These are phyloP conservation scores for Delonix regia DNA, from an alignment of 306 rosid genomes.

Conservation along the genomic window DNA sequence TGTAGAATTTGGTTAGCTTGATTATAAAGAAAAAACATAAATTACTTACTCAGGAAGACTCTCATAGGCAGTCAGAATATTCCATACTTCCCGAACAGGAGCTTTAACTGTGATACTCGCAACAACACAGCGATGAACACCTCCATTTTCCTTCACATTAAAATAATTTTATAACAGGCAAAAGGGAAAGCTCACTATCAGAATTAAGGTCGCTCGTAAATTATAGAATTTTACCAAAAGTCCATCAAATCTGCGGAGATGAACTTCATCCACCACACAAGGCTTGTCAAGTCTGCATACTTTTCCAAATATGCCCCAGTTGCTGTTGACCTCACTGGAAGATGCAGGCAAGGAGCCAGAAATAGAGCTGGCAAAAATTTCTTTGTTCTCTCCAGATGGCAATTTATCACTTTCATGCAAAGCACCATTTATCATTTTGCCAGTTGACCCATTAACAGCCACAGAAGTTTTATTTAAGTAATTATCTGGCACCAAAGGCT, in stretches of 20 bases:
- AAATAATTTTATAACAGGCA: constrained; percentile 37
- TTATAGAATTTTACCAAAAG: constrained; percentile 72
- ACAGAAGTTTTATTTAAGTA: constrained; percentile 10
- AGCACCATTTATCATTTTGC: constrained; percentile 42
- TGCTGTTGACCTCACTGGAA: constrained; percentile 54
- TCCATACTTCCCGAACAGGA: constrained; percentile 91
- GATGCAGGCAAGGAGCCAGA: constrained; percentile 50
- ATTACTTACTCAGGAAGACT: constrained; percentile 91
- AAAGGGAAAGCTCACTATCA: constrained; percentile 22
- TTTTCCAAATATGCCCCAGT: constrained; percentile 81
- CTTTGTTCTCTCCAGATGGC: constrained; percentile 50
- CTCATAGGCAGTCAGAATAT: constrained; percentile 81
- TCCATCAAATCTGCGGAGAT: constrained; percentile 96
- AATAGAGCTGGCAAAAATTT: constrained; percentile 49
- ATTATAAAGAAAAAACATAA: constrained; percentile 15
- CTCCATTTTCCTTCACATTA: constrained; percentile 93
- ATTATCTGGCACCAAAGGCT: constrained; percentile 31
- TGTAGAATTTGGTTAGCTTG: background rate
- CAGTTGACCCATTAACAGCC: constrained; percentile 37
- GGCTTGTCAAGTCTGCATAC: constrained; percentile 80
- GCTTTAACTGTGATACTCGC: constrained; percentile 98
- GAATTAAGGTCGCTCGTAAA: constrained; percentile 30
- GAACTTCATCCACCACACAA: constrained; percentile 94
- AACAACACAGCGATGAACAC: constrained; percentile 93
- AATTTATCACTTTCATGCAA: constrained; percentile 50